Base-by-base conservation (phyloP, 768 basidiomycete genomes). In the Panus rudis region DNA sequence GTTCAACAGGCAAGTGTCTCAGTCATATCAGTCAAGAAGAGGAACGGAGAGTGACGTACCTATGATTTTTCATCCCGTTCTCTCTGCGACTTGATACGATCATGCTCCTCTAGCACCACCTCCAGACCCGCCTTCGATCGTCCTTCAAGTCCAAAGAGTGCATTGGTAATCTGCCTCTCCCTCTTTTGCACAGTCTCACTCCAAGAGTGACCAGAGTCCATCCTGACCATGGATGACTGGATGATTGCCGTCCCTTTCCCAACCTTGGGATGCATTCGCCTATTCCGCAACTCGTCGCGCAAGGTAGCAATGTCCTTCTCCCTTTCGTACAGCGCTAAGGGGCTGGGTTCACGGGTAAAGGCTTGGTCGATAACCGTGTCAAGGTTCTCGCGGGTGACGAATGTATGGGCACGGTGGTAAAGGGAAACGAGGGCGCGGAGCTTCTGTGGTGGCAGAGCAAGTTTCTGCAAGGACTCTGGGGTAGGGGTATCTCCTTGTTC, bases 401-500 rank as follows among this genome's bases (percentile, higher is more conserved):
- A 87, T 2, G 68, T 64, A 43, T 76, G 76, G 39, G 80, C 65
- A 64, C 86, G 77, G 67, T 90, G 86, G 66, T 89, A 90, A 41
- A 90, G 73, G 7, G 78, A 71, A 48, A 88, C 73, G 49, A 89
- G 78, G 3, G 84, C 80, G 47, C 83, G 81, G 67, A 87, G 68
- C 64, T 66, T 72, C 17, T 73, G 67, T 3, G 70, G 68, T 2
- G 81, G 69, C 4, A 82, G 70, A n/a, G 63, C n/a, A n/a, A n/a
- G n/a, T n/a, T n/a, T n/a, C n/a, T n/a, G n/a, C n/a, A n/a, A n/a
- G n/a, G n/a, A n/a, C n/a, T n/a, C n/a, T n/a, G n/a, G n/a, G n/a
- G n/a, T n/a, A n/a, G n/a, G n/a, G n/a, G n/a, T n/a, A n/a, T n/a
- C n/a, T n/a, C n/a, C n/a, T n/a, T n/a, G n/a, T n/a, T n/a, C n/a